phyloP scores from a whole-genome alignment of 257 asterid species.

The Ocimum tenuiflorum region DNA sequence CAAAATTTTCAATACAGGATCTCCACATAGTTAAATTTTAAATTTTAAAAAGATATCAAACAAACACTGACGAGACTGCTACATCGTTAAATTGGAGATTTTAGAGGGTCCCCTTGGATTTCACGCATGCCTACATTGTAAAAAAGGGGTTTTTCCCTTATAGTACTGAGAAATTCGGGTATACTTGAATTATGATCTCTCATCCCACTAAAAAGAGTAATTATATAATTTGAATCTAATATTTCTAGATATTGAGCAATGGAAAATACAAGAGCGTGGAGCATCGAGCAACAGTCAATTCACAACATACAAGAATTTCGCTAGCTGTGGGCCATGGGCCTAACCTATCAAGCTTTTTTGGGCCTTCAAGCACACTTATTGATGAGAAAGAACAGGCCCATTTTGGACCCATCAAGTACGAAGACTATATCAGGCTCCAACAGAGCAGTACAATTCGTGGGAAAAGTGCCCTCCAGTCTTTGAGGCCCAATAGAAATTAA shows the following conservation, averaged over 20 bases:
- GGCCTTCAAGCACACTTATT: conserved; percentile 31
- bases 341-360: conserved; percentile 11
- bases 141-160: no score
- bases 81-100: no score
- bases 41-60: no score
- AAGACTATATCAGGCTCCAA: conserved; percentile 34
- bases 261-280: conserved; percentile 56
- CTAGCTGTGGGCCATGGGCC: conserved; percentile 51
- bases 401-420: conserved; percentile 28
- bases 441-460: conserved; percentile 37
- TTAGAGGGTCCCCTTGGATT: no score
- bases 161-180: no score
- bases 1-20: no score
- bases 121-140: no score
- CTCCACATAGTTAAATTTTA: no score
- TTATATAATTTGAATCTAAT: background rate
- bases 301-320: conserved; percentile 34
- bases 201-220: no score
- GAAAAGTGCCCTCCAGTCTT: conserved; percentile 30
- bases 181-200: no score
- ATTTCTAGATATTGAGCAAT: conserved; percentile 41
- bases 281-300: conserved; percentile 46
- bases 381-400: conserved; percentile 8
- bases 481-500: conserved; percentile 1
- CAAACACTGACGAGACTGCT: no score